Evolutionary conservation across 805 yeast genomes (phyloP).

Genomic region (Tetrapisispora nanseiensis): DNA sequence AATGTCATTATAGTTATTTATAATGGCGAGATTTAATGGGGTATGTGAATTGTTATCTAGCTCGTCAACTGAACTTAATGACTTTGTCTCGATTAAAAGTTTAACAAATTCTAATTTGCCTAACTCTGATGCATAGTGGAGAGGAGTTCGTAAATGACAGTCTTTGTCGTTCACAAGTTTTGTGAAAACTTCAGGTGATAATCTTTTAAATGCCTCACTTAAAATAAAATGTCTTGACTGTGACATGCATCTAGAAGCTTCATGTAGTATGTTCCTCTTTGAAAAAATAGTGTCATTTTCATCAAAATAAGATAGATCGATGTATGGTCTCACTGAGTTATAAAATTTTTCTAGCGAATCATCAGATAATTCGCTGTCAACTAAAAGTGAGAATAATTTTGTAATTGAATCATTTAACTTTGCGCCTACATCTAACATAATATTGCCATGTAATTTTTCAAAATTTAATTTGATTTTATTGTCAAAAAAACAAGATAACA

Average conservation of each 20-base stretch:
- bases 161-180: constrained; percentile 40
- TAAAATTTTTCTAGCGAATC: constrained; percentile 39
- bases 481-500: constrained; percentile 17
- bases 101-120: constrained; percentile 39
- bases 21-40: constrained; percentile 72
- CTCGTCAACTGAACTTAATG: constrained; percentile 28
- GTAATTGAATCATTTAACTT: constrained; percentile 36
- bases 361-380: constrained; percentile 54
- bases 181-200: constrained; percentile 13
- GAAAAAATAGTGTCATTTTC: constrained; percentile 44
- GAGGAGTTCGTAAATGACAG: constrained; percentile 65
- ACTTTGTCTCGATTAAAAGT: constrained; percentile 29
- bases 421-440: constrained; percentile 13
- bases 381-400: constrained; percentile 60
- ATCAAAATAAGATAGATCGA: constrained; percentile 56
- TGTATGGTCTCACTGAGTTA: constrained; percentile 27
- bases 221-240: constrained; percentile 24
- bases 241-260: constrained; percentile 34
- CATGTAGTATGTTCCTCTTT: constrained; percentile 69
- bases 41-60: constrained; percentile 71
- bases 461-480: constrained; percentile 16
- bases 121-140: constrained; percentile 73
- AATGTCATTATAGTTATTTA: constrained; percentile 49
- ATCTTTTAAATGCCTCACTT: constrained; percentile 14
- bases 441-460: constrained; percentile 5